These are phyloP conservation scores for Carallia brachiata DNA, from an alignment of 345 rosid genomes.

Conservation along the genomic window DNA sequence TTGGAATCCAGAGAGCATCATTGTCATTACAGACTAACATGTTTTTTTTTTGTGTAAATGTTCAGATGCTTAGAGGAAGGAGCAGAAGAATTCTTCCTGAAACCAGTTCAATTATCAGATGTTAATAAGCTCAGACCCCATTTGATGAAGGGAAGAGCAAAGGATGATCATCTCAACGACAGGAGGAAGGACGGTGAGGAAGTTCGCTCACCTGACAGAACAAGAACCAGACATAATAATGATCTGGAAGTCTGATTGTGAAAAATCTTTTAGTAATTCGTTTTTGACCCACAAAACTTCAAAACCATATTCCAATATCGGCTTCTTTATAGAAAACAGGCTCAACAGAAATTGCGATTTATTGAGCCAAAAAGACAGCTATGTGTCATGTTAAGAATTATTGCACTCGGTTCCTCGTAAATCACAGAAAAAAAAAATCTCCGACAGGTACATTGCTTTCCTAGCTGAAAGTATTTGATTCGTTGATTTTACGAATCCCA, in stretches of 20 bases:
- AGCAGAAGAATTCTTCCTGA: constrained; percentile 84
- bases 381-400: too few species aligned
- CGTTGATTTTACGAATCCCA: too few species aligned
- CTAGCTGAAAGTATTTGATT: too few species aligned
- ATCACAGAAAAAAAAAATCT: too few species aligned
- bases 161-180: constrained; percentile 19
- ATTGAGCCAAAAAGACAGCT: not conserved
- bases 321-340: not conserved
- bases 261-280: not conserved
- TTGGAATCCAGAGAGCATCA: too few species aligned
- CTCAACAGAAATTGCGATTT: not conserved
- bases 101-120: constrained; percentile 84
- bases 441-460: too few species aligned
- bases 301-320: too few species aligned
- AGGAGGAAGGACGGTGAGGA: constrained; percentile 47
- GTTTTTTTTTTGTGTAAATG: not conserved
- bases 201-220: constrained; percentile 28
- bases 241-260: constrained; percentile 13
- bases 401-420: too few species aligned
- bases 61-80: constrained; percentile 86
- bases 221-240: constrained; percentile 33
- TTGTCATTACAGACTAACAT: too few species aligned
- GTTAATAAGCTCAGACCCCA: constrained; percentile 68
- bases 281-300: too few species aligned
- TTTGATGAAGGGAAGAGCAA: constrained; percentile 42